phyloP scores from a whole-genome alignment of 2,329 filamentous ascomycete genomes.

The Metarhizium anisopliae region DNA sequence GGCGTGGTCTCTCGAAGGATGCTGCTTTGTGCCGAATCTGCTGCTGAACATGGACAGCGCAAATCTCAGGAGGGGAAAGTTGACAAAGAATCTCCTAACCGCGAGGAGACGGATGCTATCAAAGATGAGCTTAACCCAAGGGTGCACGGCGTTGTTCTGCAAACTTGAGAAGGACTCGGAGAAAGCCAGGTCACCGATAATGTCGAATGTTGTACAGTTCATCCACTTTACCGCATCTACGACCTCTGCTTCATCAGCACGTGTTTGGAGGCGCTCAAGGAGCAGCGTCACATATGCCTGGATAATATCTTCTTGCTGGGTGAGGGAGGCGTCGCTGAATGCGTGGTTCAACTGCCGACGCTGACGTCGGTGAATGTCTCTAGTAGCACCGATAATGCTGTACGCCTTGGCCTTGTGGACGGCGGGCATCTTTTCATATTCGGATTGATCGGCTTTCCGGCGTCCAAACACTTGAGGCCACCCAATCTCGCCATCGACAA shows the following conservation, averaged over 20 bases:
- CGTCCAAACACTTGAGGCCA: slow-evolving; percentile 27
- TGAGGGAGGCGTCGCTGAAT: slow-evolving; percentile 21
- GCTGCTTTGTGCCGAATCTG: neutral
- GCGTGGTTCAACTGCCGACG: slow-evolving; percentile 18
- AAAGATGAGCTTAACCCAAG: slow-evolving; percentile 17
- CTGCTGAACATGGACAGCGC: slow-evolving; percentile 1
- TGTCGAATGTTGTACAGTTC: slow-evolving; percentile 31
- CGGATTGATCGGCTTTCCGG: slow-evolving; percentile 9
- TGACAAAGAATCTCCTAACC: slow-evolving; percentile 6
- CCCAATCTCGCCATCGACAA: slow-evolving; percentile 20
- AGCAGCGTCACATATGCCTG: slow-evolving; percentile 17
- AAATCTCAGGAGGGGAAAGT: slow-evolving; percentile 5
- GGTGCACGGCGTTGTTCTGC: slow-evolving; percentile 17
- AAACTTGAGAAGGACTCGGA: slow-evolving; percentile 31
- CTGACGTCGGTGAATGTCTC: slow-evolving; percentile 12
- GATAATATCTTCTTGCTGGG: slow-evolving; percentile 20
- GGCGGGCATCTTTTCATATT: slow-evolving; percentile 7
- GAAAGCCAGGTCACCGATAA: slow-evolving; percentile 32
- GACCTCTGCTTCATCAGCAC: slow-evolving; percentile 3
- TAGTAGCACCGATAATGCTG: slow-evolving; percentile 9
- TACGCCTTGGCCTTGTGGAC: slow-evolving; percentile 8
- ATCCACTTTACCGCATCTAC: slow-evolving; percentile 24
- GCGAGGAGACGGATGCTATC: slow-evolving; percentile 4
- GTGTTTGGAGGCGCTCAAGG: slow-evolving; percentile 11
- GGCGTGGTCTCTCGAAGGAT: slow-evolving; percentile 9